Evolutionary conservation across 257 asterid genomes (phyloP), one percentile per base, ranked within the genome.

Genomic region (Gentiana dahurica): DNA sequence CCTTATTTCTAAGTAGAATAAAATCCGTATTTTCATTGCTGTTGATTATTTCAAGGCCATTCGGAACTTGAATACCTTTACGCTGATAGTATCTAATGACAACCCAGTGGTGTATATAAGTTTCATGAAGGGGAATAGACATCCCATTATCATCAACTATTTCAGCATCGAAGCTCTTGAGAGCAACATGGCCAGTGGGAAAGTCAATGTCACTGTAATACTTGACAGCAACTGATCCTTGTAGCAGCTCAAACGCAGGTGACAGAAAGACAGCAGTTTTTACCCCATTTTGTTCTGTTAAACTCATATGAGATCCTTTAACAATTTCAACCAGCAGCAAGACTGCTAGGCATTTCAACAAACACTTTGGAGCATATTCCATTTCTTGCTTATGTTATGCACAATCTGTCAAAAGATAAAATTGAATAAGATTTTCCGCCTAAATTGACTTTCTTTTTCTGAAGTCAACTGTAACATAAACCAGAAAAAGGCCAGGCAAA

Each of bases 101-200:
- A 35, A 87, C 12, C 95, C 95, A 87, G 47, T 87, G 96, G 55
- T 87, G 96, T 63, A 84, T 84, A 74, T 82, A 87, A 2, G 93
- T 80, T 61, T 84, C 93, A 4, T 71, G 71, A 35, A 87, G 96
- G 1, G 95, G 87, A 62, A 87, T 37, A 2, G 95, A 13, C 41
- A 73, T 84, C 52, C 86, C 84, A 1, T 71, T 57, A 62, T 82
- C 86, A 50, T 84, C 96, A 33, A 84, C 38, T 49, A 87, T 81
- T 59, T 87, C 96, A 2, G 81, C 93, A 48, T 68, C 6, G 47
- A 84, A 87, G 41, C 63, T 63, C 79, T 84, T 87, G 71, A 84
- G 34, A 4, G 84, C 93, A 50, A 87, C 63, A 65, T 87, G 96
- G 32, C 95, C 95, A 63, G 54, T 73, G 9, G 96, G 92, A 60